Evolutionary conservation across 2,329 filamentous ascomycete genomes (phyloP).

Genomic region (Chalaropsis thielavioides): DNA sequence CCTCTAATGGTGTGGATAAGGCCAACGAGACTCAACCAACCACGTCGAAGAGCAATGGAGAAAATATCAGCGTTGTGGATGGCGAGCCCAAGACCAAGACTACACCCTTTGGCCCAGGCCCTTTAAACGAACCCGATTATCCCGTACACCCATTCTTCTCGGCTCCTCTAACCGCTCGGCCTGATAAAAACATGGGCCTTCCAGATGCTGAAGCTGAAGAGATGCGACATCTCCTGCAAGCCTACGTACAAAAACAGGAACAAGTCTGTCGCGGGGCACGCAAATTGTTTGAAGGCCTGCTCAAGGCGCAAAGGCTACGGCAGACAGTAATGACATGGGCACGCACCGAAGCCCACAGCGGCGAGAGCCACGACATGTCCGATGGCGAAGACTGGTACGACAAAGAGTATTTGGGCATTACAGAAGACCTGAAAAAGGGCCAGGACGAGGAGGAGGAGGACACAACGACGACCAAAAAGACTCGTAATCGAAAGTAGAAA

Average conservation of each 20-base stretch:
- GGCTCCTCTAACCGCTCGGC: constrained; percentile 44
- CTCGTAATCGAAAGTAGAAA: constrained; percentile 37
- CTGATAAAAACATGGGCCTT: constrained; percentile 57
- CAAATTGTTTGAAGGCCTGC: constrained; percentile 53
- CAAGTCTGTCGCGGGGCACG: constrained; percentile 60
- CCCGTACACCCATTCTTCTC: constrained; percentile 62
- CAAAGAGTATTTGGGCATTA: constrained; percentile 61
- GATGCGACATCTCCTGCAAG: constrained; percentile 54
- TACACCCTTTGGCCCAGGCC: not conserved
- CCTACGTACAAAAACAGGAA: constrained; percentile 76
- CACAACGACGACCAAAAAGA: constrained; percentile 45
- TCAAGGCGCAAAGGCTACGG: constrained; percentile 57
- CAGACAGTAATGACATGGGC: constrained; percentile 59
- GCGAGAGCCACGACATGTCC: constrained; percentile 57
- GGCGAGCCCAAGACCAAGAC: not conserved
- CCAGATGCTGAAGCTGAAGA: constrained; percentile 64
- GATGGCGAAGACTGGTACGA: constrained; percentile 88
- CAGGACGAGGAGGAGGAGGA: constrained; percentile 75
- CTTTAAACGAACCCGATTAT: constrained; percentile 21
- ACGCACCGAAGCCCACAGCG: constrained; percentile 61
- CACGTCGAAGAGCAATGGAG: not conserved
- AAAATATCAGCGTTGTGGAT: not conserved
- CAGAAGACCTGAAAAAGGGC: constrained; percentile 64
- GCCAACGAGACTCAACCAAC: not conserved
- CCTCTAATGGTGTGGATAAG: not conserved